Percentiles rank a stretch among this genome's conserved stretches.
Evolutionary conservation across 2,329 filamentous ascomycete genomes (phyloP).

Genomic region (Dactylonectria macrodidyma): DNA sequence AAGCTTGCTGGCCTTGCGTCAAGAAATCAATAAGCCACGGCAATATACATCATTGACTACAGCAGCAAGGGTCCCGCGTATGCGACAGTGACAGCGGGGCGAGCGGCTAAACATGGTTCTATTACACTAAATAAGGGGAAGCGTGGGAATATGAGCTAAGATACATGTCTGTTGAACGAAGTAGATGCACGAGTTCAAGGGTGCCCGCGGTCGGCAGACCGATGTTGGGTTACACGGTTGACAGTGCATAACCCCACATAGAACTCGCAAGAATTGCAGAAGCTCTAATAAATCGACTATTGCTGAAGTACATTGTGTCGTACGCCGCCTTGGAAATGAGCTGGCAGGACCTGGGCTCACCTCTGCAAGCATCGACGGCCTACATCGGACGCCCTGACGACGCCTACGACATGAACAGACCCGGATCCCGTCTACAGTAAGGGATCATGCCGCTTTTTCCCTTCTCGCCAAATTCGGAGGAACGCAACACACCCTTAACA

Average conservation of each 20-base stretch:
- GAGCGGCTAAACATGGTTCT: constrained; percentile 3
- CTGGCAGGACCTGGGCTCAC: constrained; percentile 5
- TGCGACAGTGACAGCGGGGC: background rate
- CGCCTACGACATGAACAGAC: background rate
- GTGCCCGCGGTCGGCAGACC: too few species aligned
- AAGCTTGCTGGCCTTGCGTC: too few species aligned
- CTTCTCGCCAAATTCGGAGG: background rate
- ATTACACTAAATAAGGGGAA: constrained; percentile 5
- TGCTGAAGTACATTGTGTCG: background rate
- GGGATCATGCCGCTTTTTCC: background rate
- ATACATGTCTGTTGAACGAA: background rate
- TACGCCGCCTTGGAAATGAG: background rate
- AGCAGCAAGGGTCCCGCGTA: constrained; percentile 14
- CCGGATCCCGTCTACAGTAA: background rate
- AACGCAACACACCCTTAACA: background rate
- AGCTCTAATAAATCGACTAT: background rate
- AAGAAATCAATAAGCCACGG: background rate
- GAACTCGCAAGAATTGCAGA: background rate
- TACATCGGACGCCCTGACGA: background rate
- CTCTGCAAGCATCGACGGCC: constrained; percentile 12
- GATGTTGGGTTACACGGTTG: constrained; percentile 10
- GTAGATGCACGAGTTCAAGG: background rate
- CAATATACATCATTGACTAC: constrained; percentile 5
- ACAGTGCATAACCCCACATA: constrained; percentile 7
- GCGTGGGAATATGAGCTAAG: constrained; percentile 5